Percentiles rank a stretch among this genome's conserved stretches.
phyloP scores from a whole-genome alignment of 78 protist species.

The Speleostelium caveatum region DNA sequence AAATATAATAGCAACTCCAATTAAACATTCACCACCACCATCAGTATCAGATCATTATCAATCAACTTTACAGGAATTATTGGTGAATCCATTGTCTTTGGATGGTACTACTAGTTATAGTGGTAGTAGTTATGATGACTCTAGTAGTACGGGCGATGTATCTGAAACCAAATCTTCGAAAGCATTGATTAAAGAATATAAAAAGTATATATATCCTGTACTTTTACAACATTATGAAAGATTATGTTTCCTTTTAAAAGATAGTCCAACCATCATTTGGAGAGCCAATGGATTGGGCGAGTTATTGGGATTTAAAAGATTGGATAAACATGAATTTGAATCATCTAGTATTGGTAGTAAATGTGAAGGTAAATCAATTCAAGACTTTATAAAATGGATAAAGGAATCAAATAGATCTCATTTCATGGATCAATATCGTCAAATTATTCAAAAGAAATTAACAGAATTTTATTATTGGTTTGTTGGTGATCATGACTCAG shows the following conservation, averaged over 20 bases:
- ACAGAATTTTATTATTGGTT: constrained; percentile 37
- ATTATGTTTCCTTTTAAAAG: background rate
- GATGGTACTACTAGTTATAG: background rate
- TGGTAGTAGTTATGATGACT: too few species aligned
- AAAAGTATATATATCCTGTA: constrained; percentile 15
- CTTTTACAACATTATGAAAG: constrained; percentile 10
- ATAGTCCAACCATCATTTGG: constrained; percentile 34
- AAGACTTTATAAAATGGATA: constrained; percentile 16
- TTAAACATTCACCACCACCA: background rate
- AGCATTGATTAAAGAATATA: too few species aligned
- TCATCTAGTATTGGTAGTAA: too few species aligned
- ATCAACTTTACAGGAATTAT: background rate
- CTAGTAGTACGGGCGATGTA: too few species aligned
- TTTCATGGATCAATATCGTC: background rate
- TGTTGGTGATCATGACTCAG: background rate
- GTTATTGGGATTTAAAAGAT: constrained; percentile 15
- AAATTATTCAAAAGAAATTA: background rate
- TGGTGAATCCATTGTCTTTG: too few species aligned
- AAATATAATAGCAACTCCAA: background rate
- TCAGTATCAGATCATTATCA: background rate
- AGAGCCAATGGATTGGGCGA: constrained; percentile 16
- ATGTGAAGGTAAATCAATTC: constrained; percentile 5
- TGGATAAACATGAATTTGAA: background rate
- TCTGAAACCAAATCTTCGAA: too few species aligned
- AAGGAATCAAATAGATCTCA: background rate